phyloP scores from a whole-genome alignment of 768 basidiomycete species.

The Clitopilus passeckerianus region DNA sequence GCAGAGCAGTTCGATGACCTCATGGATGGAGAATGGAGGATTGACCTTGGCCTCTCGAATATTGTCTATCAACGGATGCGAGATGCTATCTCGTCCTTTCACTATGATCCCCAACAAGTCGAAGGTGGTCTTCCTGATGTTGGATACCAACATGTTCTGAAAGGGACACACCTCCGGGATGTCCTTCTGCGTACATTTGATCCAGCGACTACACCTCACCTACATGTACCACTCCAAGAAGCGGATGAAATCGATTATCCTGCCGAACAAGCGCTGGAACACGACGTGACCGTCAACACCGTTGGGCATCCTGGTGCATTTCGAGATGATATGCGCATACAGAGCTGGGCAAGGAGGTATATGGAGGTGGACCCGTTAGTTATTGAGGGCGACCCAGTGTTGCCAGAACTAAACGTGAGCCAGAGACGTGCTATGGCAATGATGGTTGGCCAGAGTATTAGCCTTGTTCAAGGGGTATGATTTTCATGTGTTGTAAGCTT shows the following conservation, averaged over 20 bases:
- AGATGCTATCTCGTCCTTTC: slow-evolving; percentile 53
- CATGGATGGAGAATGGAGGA: slow-evolving; percentile 49
- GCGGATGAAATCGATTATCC: slow-evolving; percentile 34
- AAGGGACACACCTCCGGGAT: slow-evolving; percentile 73
- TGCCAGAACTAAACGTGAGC: slow-evolving; percentile 63
- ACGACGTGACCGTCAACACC: slow-evolving; percentile 12
- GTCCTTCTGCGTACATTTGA: slow-evolving; percentile 58
- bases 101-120: slow-evolving; percentile 43
- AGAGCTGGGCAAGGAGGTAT: slow-evolving; percentile 79
- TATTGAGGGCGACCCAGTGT: slow-evolving; percentile 73
- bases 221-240: slow-evolving; percentile 29
- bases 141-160: slow-evolving; percentile 48
- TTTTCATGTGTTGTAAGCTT: slow-evolving; percentile 6
- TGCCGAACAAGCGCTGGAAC: slow-evolving; percentile 31
- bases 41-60: slow-evolving; percentile 70
- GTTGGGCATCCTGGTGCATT: slow-evolving; percentile 44
- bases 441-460: slow-evolving; percentile 78
- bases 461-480: slow-evolving; percentile 85
- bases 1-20: slow-evolving; percentile 34
- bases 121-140: slow-evolving; percentile 23
- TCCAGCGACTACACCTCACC: slow-evolving; percentile 20
- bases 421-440: slow-evolving; percentile 80
- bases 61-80: slow-evolving; percentile 68
- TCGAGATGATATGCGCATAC: slow-evolving; percentile 67
- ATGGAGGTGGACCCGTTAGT: slow-evolving; percentile 49